A percentile compares a stretch with the other conserved stretches of the same genome.
phyloP scores from a whole-genome alignment of 345 rosid species.

The Ceriops decandra region DNA sequence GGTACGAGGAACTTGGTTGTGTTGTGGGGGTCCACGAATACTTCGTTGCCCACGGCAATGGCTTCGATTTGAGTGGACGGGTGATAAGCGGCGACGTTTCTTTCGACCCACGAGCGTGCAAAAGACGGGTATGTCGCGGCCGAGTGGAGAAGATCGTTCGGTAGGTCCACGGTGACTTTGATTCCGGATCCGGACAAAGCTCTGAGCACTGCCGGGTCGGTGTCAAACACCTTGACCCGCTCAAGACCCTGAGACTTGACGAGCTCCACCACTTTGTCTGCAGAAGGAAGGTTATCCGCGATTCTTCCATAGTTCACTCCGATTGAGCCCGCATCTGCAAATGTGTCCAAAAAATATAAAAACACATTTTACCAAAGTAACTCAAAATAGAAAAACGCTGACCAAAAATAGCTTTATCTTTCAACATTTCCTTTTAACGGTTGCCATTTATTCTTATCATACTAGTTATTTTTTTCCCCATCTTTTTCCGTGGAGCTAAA shows the following conservation, averaged over 20 bases:
- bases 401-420: too few species aligned
- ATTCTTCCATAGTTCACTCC: constrained; percentile 84
- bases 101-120: constrained; percentile 64
- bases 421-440: background rate
- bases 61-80: constrained; percentile 81
- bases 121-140: constrained; percentile 55
- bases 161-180: constrained; percentile 81
- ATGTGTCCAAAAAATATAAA: too few species aligned
- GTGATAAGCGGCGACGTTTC: constrained; percentile 62
- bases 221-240: constrained; percentile 64
- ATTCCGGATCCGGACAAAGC: constrained; percentile 70
- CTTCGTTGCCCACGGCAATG: constrained; percentile 93
- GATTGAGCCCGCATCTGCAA: constrained; percentile 53
- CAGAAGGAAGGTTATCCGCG: constrained; percentile 65
- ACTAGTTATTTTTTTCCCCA: too few species aligned
- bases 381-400: too few species aligned
- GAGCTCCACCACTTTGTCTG: constrained; percentile 52
- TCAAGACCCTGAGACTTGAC: constrained; percentile 59
- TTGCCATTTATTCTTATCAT: too few species aligned
- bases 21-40: constrained; percentile 76
- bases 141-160: constrained; percentile 59
- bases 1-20: constrained; percentile 63
- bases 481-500: background rate
- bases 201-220: constrained; percentile 71
- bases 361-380: too few species aligned